Conservation (phyloP, 148 eudicot species). For the Diospyros lotus region DNA sequence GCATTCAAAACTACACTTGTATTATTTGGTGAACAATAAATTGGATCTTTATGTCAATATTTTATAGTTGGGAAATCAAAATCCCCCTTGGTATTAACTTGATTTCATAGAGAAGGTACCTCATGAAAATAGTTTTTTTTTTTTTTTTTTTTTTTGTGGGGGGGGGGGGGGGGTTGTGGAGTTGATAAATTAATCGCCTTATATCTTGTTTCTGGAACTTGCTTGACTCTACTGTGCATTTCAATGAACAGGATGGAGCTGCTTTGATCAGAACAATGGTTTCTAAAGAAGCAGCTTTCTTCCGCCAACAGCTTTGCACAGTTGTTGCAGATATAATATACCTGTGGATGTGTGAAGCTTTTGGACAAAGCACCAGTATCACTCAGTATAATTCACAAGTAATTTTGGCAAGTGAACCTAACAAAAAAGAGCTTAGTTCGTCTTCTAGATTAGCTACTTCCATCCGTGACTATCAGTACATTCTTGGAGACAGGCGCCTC, state of each 20-base stretch:
- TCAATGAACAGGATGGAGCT: constrained; percentile 64
- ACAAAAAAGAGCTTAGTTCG: constrained; percentile 10
- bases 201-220: constrained; percentile 3
- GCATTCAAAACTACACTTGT: no score
- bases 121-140: no score
- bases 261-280: constrained; percentile 57
- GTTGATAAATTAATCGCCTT: not conserved
- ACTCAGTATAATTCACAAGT: constrained; percentile 13
- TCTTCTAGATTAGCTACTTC: constrained; percentile 24
- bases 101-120: no score
- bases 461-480: constrained; percentile 34
- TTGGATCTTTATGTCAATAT: no score
- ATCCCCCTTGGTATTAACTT: no score
- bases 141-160: no score
- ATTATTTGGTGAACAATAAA: no score
- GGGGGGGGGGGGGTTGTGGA: no score
- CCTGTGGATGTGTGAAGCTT: constrained; percentile 43
- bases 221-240: not conserved
- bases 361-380: constrained; percentile 20
- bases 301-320: constrained; percentile 59
- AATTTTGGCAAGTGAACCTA: constrained; percentile 6
- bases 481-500: constrained; percentile 65
- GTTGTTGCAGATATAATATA: constrained; percentile 60
- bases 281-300: constrained; percentile 52
- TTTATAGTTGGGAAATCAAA: no score